A percentile compares a stretch with the other conserved stretches of the same genome.
phyloP scores from a whole-genome alignment of 2,329 filamentous ascomycete genomes.

The Sarocladiaceae sp. region DNA sequence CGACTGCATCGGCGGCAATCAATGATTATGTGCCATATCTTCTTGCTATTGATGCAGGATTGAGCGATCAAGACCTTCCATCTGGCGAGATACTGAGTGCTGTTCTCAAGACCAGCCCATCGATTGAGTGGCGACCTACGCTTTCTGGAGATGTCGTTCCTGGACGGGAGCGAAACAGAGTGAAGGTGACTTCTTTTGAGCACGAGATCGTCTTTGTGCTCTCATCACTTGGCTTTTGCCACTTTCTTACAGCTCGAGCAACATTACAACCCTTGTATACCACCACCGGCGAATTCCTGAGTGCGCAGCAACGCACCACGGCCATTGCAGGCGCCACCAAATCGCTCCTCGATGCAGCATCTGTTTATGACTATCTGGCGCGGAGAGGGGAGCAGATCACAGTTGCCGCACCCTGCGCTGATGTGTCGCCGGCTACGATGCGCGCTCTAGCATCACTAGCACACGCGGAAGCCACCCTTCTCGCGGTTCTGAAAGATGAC shows the following conservation, averaged over 20 bases:
- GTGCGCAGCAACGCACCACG: constrained; percentile 58
- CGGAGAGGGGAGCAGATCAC: constrained; percentile 42
- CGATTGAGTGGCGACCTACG: constrained; percentile 80
- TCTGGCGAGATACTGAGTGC: constrained; percentile 59
- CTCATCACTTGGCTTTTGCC: constrained; percentile 67
- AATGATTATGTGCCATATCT: constrained; percentile 80
- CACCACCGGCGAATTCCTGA: constrained; percentile 53
- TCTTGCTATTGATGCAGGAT: constrained; percentile 65
- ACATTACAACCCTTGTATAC: constrained; percentile 69
- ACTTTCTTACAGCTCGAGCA: constrained; percentile 65
- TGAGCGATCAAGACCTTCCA: constrained; percentile 41
- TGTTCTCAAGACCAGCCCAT: constrained; percentile 50
- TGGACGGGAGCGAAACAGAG: constrained; percentile 57
- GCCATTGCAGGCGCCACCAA: constrained; percentile 71
- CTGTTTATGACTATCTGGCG: constrained; percentile 68
- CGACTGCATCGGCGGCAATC: constrained; percentile 61
- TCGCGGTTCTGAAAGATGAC: constrained; percentile 90
- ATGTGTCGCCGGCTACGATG: constrained; percentile 46
- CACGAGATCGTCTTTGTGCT: constrained; percentile 79
- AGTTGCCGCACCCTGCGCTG: constrained; percentile 39
- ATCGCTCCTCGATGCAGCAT: constrained; percentile 69
- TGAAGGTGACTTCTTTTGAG: constrained; percentile 67
- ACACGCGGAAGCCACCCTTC: constrained; percentile 80
- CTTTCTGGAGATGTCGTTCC: constrained; percentile 60
- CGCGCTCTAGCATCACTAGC: constrained; percentile 59